Base-by-base conservation (phyloP, 208 protist genomes). In the Crithidia expoeki region DNA sequence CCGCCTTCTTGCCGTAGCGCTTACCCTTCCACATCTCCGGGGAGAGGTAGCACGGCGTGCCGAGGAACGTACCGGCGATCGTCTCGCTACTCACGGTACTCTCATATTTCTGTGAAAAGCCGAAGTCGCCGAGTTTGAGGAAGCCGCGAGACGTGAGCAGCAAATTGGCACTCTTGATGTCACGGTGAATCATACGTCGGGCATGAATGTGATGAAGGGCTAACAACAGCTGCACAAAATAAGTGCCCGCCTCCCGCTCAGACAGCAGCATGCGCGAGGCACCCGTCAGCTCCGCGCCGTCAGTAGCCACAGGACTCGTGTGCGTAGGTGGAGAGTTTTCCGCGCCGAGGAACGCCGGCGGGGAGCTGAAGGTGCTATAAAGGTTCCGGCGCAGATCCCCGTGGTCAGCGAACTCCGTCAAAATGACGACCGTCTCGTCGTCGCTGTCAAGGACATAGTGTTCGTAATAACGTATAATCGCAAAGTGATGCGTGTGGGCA, bases 101-200 rank as follows among this genome's bases (percentile, higher is more conserved):
- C 60, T 92, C 85, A 61, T 96, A 94, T 76, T 97, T 86, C 57
- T 93, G 81, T 19, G 92, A 92, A 63, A 97, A 96, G 11, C 95
- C 95, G 76, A 98, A 98, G 81, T 98, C 95, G 46, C 95, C 95
- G 2, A 98, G 73, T 65, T 98, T 98, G 11, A 98, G 55, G 55
- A 97, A 84, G 7, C 92, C 92, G 30, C 61, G 65, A 3, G 91
- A 84, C 47, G 88, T 96, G 34, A 98, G 68, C 59, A 98, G 90
- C 19, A 98, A 67, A 59, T 98, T 98, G 10, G 91, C 91, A 42
- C 85, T 91, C 68, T 98, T 96, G 30, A 97, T 79, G 56, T 98
- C 93, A 16, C 94, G 86, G 73, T 98, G 95, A 57, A 98, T 93
- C 86, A 98, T 97, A 21, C 92, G 79, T n/a, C 84, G 80, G 16